Evolutionary conservation across 345 rosid species (phyloP), one percentile per base, ranked within the genome.

Genomic region (Eucalyptus curtisii): DNA sequence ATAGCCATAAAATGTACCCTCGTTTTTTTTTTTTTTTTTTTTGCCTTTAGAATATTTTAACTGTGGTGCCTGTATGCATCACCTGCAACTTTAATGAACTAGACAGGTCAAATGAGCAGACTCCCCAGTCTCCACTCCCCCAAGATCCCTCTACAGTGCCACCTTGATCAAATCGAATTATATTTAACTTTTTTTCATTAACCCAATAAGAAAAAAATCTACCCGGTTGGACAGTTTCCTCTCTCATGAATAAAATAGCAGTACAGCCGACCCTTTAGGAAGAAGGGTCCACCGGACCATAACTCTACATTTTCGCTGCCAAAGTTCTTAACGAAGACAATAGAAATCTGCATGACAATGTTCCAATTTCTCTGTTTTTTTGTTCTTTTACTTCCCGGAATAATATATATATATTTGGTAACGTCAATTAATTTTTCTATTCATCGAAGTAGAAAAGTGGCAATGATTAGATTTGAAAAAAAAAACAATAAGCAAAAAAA

Each of bases 161-260:
- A 53, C 1, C 59, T 20, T 53, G 59, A 53, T 53, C 59, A 53
- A 53, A 53, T 8, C 1, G 25, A 53, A 53, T 53, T 22, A 49
- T 49, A n/a, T 57, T 57, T 57, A 52, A 19, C 7, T 61, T 59
- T 27, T 53, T 61, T 13, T 49, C 50, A 61, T 13, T 30, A 13
- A 61, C 68, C 68, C 68, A 61, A 13, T 61, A 61, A 61, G 1
- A 45, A 59, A 27, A 61, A 30, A 3, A 61, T 59, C 10, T 5
- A 66, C 22, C 3, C 22, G 15, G 11, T 31, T n/a, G 9, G 3
- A n/a, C 22, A 8, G 2, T 1, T n/a, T 4, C 40, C 33, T n/a
- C 40, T 64, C 5, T 3, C 10, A 31, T 66, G 40, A 66, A 66
- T n/a, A 66, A n/a, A 66, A 66, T 66, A 31, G 79, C 8, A 7